Conservation (phyloP, 1,139 yeast genomes). For the Kodamaea alishanica region DNA sequence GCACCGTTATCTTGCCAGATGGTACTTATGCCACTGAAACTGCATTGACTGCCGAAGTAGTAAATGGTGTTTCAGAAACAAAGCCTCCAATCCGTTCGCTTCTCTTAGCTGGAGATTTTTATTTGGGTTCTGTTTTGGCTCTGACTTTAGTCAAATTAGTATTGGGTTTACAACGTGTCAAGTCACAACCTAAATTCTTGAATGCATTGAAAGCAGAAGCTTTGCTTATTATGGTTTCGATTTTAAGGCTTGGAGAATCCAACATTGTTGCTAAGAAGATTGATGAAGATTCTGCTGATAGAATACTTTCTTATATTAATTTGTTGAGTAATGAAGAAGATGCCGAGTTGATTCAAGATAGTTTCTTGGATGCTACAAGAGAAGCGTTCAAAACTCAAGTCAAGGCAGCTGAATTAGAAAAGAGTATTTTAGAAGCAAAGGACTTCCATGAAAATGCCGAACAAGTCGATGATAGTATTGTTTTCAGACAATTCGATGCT, state of each 20-base stretch:
- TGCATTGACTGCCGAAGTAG: constrained; percentile 58
- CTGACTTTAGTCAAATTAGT: constrained; percentile 87
- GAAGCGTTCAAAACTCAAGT: constrained; percentile 74
- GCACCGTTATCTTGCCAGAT: constrained; percentile 90
- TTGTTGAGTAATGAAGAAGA: constrained; percentile 67
- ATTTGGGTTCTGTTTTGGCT: constrained; percentile 83
- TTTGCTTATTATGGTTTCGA: constrained; percentile 84
- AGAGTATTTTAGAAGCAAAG: constrained; percentile 56
- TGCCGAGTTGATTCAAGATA: constrained; percentile 51
- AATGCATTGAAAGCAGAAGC: constrained; percentile 96
- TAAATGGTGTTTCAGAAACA: constrained; percentile 1
- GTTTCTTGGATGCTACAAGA: constrained; percentile 85
- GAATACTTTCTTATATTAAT: constrained; percentile 80
- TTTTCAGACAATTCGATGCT: constrained; percentile 77
- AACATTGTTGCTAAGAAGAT: constrained; percentile 68
- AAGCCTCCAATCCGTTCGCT: constrained; percentile 79
- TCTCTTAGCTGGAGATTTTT: constrained; percentile 84
- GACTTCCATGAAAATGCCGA: constrained; percentile 66
- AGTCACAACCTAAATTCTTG: constrained; percentile 51
- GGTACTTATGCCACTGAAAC: constrained; percentile 98
- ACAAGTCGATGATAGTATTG: constrained; percentile 77
- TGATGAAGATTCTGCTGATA: constrained; percentile 93
- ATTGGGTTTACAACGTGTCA: constrained; percentile 64
- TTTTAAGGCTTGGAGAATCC: constrained; percentile 87
- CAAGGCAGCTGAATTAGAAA: constrained; percentile 50